Base-by-base conservation (phyloP, 2,329 filamentous ascomycete species). In the Microsporum audouinii region DNA sequence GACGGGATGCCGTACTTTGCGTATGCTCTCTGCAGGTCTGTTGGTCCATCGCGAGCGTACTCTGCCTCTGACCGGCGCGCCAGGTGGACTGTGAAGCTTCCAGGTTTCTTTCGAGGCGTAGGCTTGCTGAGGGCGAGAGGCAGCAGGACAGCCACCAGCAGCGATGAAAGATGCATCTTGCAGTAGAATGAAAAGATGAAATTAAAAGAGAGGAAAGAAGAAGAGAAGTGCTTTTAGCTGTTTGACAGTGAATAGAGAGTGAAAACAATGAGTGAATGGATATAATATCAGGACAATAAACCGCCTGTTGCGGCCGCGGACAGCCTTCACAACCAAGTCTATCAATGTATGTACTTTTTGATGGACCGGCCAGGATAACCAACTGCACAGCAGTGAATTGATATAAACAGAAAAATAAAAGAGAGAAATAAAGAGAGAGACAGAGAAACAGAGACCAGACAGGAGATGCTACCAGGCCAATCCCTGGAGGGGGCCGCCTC, bases 1-100 rank as follows among this genome's bases (percentile, higher is more conserved):
- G 75, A 67, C 41, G 75, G 73, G 73, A 86, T 80, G 64, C 82
- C 80, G 72, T 81, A 90, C 71, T 91, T 91, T 67, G 78, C 75
- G 71, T 87, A 86, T 14, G 86, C 83, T 73, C 83, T 88, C 58
- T 81, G 73, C 66, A 91, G 78, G 58, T 86, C 84, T 61, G 75
- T 70, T 5, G 80, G 77, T n/a, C 86, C 85, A 75, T 87, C 79
- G 23, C 79, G 73, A 27, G 77, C 76, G 69, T 84, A 84, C 61
- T 77, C 76, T n/a, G 75, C 75, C 60, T 76, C 76, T n/a, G 74
- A 75, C 66, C 84, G 85, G 58, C 77, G 72, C 55, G 82, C 74
- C 39, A 85, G 79, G 58, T 82, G 79, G 38, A 88, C 79, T 70
- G 80, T 82, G 75, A 87, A 88, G 5, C 83, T 83, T 60, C 72